Conservation (phyloP, 2,329 filamentous ascomycete genomes). For the Nakataea oryzae region DNA sequence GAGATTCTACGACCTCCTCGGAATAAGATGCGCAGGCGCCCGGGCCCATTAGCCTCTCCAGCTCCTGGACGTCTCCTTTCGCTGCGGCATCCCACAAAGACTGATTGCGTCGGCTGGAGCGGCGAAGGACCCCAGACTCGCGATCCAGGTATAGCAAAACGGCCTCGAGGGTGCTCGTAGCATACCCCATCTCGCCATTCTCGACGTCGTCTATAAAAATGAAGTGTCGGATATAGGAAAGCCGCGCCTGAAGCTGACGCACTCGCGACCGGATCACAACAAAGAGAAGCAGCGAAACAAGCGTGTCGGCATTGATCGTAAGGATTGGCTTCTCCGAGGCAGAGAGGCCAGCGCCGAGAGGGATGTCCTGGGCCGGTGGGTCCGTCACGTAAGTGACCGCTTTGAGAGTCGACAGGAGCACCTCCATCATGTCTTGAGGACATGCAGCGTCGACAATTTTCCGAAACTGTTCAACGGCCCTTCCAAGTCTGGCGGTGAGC, state of each 20-base stretch:
- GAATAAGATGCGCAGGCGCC: conserved; percentile 35
- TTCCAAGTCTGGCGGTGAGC: conserved; percentile 63
- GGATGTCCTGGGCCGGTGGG: neutral
- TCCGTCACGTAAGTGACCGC: conserved; percentile 61
- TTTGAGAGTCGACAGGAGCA: conserved; percentile 72
- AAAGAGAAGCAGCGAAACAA: conserved; percentile 83
- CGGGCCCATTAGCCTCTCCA: conserved; percentile 73
- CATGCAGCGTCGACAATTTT: conserved; percentile 69
- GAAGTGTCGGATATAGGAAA: conserved; percentile 94
- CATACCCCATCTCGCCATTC: conserved; percentile 91
- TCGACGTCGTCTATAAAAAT: conserved; percentile 98
- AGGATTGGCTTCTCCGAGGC: conserved; percentile 43
- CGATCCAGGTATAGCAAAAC: conserved; percentile 79
- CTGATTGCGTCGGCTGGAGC: conserved; percentile 77
- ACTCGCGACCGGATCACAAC: conserved; percentile 89
- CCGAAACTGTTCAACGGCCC: conserved; percentile 79
- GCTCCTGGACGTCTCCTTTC: conserved; percentile 62
- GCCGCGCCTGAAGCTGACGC: conserved; percentile 73
- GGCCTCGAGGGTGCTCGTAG: conserved; percentile 89
- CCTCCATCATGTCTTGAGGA: conserved; percentile 81
- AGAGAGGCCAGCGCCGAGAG: conserved; percentile 19
- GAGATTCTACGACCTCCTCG: conserved; percentile 15
- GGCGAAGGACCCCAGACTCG: conserved; percentile 72
- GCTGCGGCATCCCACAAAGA: conserved; percentile 79
- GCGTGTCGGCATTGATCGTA: conserved; percentile 72